Base-by-base conservation (phyloP, 192 early-diverging fungal species). In the Entomortierella chlamydospora region DNA sequence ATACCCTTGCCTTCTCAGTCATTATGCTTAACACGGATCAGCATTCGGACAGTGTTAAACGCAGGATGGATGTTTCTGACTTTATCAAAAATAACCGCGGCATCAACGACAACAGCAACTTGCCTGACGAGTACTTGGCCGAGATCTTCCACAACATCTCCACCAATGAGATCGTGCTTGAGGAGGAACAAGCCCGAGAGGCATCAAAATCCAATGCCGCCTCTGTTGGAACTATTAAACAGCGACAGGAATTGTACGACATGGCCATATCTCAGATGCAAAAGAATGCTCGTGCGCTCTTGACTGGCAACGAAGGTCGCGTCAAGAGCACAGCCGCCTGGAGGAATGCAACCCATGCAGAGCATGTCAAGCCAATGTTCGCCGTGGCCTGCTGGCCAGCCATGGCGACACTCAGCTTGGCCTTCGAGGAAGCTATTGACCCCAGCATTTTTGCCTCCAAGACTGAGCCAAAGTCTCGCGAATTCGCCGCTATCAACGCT, bases 21-120 rank as follows among this genome's bases (percentile, higher is more conserved):
- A 92, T 98, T 29, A 91, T 98, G 92, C 86, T 98, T 47, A 98
- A 98, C 77, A 98, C 96, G 0, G 96, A 98, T 81, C 91, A 93
- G 80, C 92, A 96, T 82, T 95, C 93, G 59, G 85, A 88, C 25
- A 95, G 93, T 77, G 94, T 98, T 18, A 93, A 93, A 64, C 84
- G 88, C 47, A 87, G 93, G 29, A 98, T 98, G 96, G 91, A 94
- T 15, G 93, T 93, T 73, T 67, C 69, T 0, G 95, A 95, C 57
- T 98, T 98, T 72, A 82, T 95, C 69, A 92, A 91, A 68, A 98
- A 97, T 66, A 98, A 98, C 86, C 88, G 94, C 26, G 96, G 96
- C 51, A 98, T 98, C 84, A 95, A 96, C 82, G 95, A 95, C 73
- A 93, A 95, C 73, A 83, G 79, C 37, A 91, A 96, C 74, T 81